Evolutionary conservation across 2,329 filamentous ascomycete genomes (phyloP).

Genomic region (Verruconis gallopava): DNA sequence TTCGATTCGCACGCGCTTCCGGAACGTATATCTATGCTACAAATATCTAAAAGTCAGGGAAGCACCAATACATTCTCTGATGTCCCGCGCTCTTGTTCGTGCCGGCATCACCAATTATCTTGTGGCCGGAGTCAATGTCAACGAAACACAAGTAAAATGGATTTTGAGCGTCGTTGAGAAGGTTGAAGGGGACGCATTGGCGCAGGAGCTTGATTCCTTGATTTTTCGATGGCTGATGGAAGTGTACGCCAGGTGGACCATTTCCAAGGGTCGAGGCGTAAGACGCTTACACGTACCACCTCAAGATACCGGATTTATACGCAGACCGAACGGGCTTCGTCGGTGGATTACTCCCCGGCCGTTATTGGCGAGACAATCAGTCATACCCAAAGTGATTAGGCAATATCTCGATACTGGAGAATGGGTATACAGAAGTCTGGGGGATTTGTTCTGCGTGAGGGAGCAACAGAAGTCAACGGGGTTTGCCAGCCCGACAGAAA

Average conservation of each 20-base stretch:
- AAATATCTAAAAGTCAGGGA: conserved; percentile 29
- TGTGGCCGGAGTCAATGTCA: conserved; percentile 23
- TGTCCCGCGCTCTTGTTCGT: conserved; percentile 38
- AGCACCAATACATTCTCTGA: conserved; percentile 28
- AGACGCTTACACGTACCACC: too few species aligned
- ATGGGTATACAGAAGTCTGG: too few species aligned
- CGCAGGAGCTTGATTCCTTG: conserved; percentile 20
- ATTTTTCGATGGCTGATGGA: conserved; percentile 14
- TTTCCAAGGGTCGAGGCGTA: too few species aligned
- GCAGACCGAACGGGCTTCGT: too few species aligned
- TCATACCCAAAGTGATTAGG: too few species aligned
- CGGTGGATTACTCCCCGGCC: too few species aligned
- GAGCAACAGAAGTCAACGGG: too few species aligned
- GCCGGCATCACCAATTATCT: conserved; percentile 34
- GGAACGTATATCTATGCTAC: conserved; percentile 36
- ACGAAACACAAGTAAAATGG: conserved; percentile 26
- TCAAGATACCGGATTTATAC: too few species aligned
- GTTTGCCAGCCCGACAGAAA: too few species aligned
- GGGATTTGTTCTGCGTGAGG: too few species aligned
- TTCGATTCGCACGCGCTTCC: conserved; percentile 28
- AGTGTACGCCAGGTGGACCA: conserved; percentile 1
- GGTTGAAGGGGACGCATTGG: conserved; percentile 31
- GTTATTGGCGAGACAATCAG: too few species aligned
- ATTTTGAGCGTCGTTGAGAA: conserved; percentile 30
- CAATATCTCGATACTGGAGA: too few species aligned